These are phyloP conservation scores for Ramichloridium luteum DNA, from an alignment of 2,329 filamentous ascomycete genomes.

Conservation along the genomic window DNA sequence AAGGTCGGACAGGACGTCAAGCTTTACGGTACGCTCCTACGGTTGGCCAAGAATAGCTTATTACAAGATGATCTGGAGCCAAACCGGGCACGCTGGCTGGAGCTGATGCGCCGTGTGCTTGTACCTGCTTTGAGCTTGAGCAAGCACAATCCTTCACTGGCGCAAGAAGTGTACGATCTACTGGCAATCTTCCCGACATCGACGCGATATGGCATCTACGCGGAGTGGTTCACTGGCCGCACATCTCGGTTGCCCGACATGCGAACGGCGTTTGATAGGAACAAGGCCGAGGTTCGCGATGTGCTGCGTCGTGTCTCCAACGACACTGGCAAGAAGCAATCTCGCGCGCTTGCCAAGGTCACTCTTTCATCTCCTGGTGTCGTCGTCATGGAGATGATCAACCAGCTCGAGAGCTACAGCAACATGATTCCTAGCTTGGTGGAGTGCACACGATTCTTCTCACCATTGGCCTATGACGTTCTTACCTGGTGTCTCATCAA, in stretches of 20 bases:
- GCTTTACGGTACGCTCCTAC: constrained; percentile 69
- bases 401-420: constrained; percentile 84
- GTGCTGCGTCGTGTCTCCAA: constrained; percentile 82
- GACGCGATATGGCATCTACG: constrained; percentile 75
- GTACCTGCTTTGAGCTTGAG: constrained; percentile 80
- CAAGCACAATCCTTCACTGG: constrained; percentile 68
- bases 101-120: constrained; percentile 71
- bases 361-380: constrained; percentile 81
- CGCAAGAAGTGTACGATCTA: constrained; percentile 77
- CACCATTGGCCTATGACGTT: constrained; percentile 82
- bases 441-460: constrained; percentile 89
- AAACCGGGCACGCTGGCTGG: constrained; percentile 71
- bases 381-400: constrained; percentile 78
- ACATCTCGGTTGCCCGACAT: constrained; percentile 63
- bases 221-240: constrained; percentile 78
- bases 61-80: constrained; percentile 53
- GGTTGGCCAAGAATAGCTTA: constrained; percentile 69
- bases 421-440: constrained; percentile 93
- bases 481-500: constrained; percentile 86
- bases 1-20: constrained; percentile 76
- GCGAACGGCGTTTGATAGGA: constrained; percentile 62
- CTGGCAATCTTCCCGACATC: constrained; percentile 65
- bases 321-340: constrained; percentile 76
- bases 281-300: constrained; percentile 66
- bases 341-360: constrained; percentile 80